Percentiles rank a stretch among this genome's conserved stretches.
Evolutionary conservation across 305 asterid genomes (phyloP).

Genomic region (Fraxinus albicans): DNA sequence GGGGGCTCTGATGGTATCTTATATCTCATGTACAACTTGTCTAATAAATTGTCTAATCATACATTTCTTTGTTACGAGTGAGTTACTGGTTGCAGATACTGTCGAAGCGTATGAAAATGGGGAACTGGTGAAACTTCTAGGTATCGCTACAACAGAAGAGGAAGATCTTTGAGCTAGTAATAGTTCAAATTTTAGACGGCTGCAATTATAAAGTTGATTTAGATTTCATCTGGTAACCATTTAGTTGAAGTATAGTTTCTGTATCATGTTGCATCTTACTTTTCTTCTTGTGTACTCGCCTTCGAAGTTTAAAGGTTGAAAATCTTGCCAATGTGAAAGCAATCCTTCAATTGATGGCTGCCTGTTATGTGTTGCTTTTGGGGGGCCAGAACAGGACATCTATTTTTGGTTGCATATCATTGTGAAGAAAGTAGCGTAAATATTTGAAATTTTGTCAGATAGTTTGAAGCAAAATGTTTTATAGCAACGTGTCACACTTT

Average conservation of each 20-base stretch:
- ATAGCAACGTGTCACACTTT: constrained; percentile 3
- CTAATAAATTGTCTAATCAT: neutral
- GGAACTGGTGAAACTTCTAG: constrained; percentile 60
- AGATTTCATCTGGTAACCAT: neutral
- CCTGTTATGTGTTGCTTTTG: neutral
- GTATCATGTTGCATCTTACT: neutral
- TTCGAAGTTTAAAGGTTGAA: neutral
- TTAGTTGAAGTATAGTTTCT: neutral
- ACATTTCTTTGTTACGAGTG: neutral
- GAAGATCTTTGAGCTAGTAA: constrained; percentile 64
- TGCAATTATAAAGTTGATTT: neutral
- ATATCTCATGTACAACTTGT: neutral
- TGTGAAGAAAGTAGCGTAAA: neutral
- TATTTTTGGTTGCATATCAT: neutral
- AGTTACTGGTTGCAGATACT: constrained; percentile 51
- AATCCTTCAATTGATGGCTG: neutral
- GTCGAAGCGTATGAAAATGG: constrained; percentile 76
- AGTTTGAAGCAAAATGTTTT: neutral
- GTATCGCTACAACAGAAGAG: constrained; percentile 35
- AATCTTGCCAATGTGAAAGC: neutral
- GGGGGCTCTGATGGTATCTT: constrained; percentile 94
- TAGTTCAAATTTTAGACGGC: neutral
- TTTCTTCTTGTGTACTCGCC: neutral
- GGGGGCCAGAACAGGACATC: neutral
- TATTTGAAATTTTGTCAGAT: neutral